phyloP scores from a whole-genome alignment of 306 rosid species.

The Pyrus betulifolia region DNA sequence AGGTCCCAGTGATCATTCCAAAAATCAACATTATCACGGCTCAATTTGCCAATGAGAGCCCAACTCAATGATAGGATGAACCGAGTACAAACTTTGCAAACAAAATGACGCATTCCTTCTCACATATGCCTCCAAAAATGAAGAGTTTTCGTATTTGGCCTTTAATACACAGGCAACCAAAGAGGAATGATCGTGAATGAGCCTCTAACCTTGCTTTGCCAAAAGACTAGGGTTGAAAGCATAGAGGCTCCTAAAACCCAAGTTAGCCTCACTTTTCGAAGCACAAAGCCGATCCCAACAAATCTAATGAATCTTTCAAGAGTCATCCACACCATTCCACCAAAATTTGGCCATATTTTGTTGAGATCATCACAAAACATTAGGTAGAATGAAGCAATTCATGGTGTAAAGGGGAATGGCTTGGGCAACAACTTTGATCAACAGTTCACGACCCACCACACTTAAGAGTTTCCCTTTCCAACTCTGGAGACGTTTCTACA shows the following conservation, averaged over 20 bases:
- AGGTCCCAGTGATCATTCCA: not conserved
- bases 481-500: not conserved
- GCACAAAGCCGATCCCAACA: not conserved
- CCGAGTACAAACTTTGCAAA: not conserved
- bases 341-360: not conserved
- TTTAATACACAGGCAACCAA: not conserved
- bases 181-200: not conserved
- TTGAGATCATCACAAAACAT: not conserved
- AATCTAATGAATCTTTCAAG: not conserved
- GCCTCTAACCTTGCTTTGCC: not conserved
- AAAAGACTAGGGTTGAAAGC: not conserved
- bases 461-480: not conserved
- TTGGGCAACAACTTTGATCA: not conserved
- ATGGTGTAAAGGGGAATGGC: not conserved
- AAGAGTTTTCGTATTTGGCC: not conserved
- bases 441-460: not conserved
- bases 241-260: not conserved
- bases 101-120: not conserved
- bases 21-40: not conserved
- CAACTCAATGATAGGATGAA: not conserved
- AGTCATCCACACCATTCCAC: not conserved
- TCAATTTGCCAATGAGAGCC: not conserved
- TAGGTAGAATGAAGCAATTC: not conserved
- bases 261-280: rapidly evolving
- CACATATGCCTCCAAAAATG: not conserved